Evolutionary conservation across 805 yeast species (phyloP), one percentile per base, ranked within the genome.

Genomic region (Yarrowia keelungensis): DNA sequence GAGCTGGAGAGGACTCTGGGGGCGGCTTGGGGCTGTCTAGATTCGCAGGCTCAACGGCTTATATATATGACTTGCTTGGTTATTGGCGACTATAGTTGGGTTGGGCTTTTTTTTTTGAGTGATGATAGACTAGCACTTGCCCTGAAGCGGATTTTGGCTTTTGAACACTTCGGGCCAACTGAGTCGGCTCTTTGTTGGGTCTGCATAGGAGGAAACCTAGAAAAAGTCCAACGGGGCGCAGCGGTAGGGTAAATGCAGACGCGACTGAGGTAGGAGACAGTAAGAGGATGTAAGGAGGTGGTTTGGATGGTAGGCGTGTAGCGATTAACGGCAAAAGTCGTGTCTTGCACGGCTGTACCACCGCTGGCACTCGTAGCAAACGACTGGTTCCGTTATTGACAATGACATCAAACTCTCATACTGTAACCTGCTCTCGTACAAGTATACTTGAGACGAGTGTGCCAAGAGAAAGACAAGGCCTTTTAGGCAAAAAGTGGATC

Each of bases 381-480:
- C 32, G 32, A 26, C 7, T 26, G 32, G 32, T 26, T 26, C 32
- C 7, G 32, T 26, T 5, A 26, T 26, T 26, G 32, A 26, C 32
- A 5, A 26, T 26, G 32, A 26, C 32, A 26, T 26, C 56, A 50
- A 35, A 50, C 56, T 50, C 26, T 50, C 32, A 26, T 5, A 12
- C 36, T 19, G 32, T 26, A 26, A 26, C 32, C 15, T 11, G 8
- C 51, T 9, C 7, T 46, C 35, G 26, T 47, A 47, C 39, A 19
- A 32, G 43, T 26, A 51, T 53, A 53, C 45, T 53, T 22, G 59
- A 53, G 59, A 19, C 45, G 59, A 53, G 59, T 4, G 45, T 53
- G 59, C 59, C 59, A 53, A 53, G 59, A 53, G 45, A 39, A 53
- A 53, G 59, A 53, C 59, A 32, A 14, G 58, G 19, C 59, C n/a